Base-by-base conservation (phyloP, 257 asterid genomes). In the Forsythia suspensa region DNA sequence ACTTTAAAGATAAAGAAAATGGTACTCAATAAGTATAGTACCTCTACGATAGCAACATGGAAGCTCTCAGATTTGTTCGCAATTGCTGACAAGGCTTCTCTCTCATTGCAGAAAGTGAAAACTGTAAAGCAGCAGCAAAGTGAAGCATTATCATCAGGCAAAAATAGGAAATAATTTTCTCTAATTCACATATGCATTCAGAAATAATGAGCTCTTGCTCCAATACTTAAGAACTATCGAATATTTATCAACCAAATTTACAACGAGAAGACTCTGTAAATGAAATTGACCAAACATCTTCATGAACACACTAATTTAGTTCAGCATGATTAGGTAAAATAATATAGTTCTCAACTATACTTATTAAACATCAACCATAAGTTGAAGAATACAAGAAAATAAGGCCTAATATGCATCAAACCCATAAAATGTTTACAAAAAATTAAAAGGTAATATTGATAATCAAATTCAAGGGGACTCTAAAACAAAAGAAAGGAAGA, bases 31-130 rank as follows among this genome's bases (percentile, higher is more conserved):
- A 59, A 59, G 34, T 59, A 41, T 21, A 68, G 77, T 87, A 87
- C 91, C 91, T 84, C 91, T 29, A 87, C 78, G 39, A 87, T 87
- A 68, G 91, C 91, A 77, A 85, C 86, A 77, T 87, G 91, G 80
- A 81, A 87, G 81, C 71, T 57, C 86, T 75, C 86, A 20, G 86
- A 79, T 74, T 87, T 83, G 80, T 75, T 79, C 18, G 84, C 75
- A 61, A 85, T 69, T 68, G 88, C 88, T 3, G 83, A 77, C 70
- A 87, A 40, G 52, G 91, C 91, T 80, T 87, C 91, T 42, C 77
- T 68, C 83, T 81, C 89, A 7, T 83, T 71, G 57, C 71, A 74
- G 79, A 83, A 85, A 68, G 81, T 51, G 71, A 84, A 79, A 68
- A 87, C 91, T 87, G 85, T 52, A 83, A 24, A 42, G 80, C 61